These are phyloP conservation scores for Laburnicola sp. DNA, from an alignment of 2,329 filamentous ascomycete genomes.

Conservation along the genomic window DNA sequence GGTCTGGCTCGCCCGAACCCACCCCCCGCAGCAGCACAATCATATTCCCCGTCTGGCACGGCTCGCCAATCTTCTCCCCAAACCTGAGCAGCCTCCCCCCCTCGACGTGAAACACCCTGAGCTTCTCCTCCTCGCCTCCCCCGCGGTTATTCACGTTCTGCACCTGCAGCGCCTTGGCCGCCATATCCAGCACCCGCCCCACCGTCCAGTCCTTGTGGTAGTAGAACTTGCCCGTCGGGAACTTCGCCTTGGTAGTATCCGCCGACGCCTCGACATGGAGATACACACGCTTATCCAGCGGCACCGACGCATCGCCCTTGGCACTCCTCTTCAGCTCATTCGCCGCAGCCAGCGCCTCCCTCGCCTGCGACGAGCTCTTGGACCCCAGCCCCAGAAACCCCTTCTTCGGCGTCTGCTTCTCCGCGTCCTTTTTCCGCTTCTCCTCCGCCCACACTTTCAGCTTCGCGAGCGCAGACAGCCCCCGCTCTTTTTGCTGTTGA, in stretches of 20 bases:
- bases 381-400: conserved; percentile 29
- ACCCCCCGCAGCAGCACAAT: conserved; percentile 86
- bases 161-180: conserved; percentile 75
- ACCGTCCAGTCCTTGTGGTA: conserved; percentile 78
- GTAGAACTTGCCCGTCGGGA: conserved; percentile 64
- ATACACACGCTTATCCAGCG: conserved; percentile 84
- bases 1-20: conserved; percentile 72
- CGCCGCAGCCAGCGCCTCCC: conserved; percentile 68
- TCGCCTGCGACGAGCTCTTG: conserved; percentile 47
- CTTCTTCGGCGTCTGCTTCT: conserved; percentile 39
- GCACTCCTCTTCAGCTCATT: conserved; percentile 82
- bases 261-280: conserved; percentile 88
- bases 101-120: conserved; percentile 92
- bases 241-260: conserved; percentile 79
- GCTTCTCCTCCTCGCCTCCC: conserved; percentile 72
- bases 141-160: conserved; percentile 82
- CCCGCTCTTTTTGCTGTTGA: conserved; percentile 62
- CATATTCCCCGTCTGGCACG: conserved; percentile 80
- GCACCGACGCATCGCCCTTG: conserved; percentile 84
- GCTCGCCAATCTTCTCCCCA: conserved; percentile 76
- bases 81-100: conserved; percentile 85
- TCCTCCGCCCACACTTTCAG: conserved; percentile 79
- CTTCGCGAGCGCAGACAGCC: conserved; percentile 73
- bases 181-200: conserved; percentile 76
- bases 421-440: conserved; percentile 72